Conservation (phyloP, 352 stramenopile species). For the Globisporangium rhizosaccharum region DNA sequence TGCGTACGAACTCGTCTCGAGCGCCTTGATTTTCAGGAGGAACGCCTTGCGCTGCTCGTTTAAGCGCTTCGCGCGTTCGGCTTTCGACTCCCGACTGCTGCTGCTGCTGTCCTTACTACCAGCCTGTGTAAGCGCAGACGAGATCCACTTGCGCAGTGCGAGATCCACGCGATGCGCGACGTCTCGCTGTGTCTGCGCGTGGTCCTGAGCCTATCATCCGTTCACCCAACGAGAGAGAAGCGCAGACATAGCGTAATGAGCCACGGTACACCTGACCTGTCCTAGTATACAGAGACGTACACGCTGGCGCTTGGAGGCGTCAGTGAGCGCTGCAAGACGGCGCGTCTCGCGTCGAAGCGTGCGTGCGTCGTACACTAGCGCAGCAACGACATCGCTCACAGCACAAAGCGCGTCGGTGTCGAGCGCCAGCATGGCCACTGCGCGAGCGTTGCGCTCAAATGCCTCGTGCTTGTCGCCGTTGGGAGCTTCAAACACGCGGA, state of each 20-base stretch:
- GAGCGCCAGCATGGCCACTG: constrained; percentile 11
- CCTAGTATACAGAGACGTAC: neutral
- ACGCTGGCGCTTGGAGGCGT: neutral
- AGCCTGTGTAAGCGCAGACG: constrained; percentile 16
- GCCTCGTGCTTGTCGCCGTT: constrained; percentile 8
- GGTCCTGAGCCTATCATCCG: neutral
- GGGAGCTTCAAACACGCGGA: constrained; percentile 35
- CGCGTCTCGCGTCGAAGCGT: too few species aligned
- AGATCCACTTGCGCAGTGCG: constrained; percentile 54
- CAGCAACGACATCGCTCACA: neutral
- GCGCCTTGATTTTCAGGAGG: constrained; percentile 26
- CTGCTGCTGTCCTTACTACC: constrained; percentile 3
- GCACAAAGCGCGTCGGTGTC: neutral
- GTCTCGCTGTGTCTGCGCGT: constrained; percentile 19
- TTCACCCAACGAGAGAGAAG: neutral
- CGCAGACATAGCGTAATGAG: neutral
- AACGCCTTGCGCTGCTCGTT: constrained; percentile 41
- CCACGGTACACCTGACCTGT: neutral
- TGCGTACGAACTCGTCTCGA: neutral
- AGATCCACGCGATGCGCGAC: constrained; percentile 51
- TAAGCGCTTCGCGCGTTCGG: constrained; percentile 21
- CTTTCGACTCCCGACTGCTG: constrained; percentile 10
- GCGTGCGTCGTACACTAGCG: constrained; percentile 1
- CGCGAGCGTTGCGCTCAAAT: constrained; percentile 31
- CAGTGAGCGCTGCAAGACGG: too few species aligned